Base-by-base conservation (phyloP, 768 basidiomycete genomes). In the Pleurotus citrinopileatus region DNA sequence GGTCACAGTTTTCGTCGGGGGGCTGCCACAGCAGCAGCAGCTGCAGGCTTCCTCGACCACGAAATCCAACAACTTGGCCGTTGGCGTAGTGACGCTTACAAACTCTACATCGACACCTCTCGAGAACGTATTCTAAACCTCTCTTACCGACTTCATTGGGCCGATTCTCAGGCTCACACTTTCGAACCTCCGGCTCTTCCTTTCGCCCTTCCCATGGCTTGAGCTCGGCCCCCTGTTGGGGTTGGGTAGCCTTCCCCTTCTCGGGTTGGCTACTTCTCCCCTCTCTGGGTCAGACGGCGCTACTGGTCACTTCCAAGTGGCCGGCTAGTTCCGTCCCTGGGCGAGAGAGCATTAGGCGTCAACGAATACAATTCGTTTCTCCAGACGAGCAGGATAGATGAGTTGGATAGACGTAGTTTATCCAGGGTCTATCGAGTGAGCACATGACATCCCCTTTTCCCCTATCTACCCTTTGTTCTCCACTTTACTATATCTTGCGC, bases 11-110 rank as follows among this genome's bases (percentile, higher is more conserved):
- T 70, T 54, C 54, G 61, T 9, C 54, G 62, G 1, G 63, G 65
- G 2, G 65, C 64, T 0, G 71, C 71, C 1, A 56, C 69, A 4
- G 58, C 67, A 3, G 71, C 72, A 1, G 62, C 63, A 1, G 53
- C 60, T 0, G 70, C 58, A 0, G 69, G 71, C 0, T 68, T 61
- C 52, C 52, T 61, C 1, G 69, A 71, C 29, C 61, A 67, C 27
- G 66, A 74, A 50, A 72, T 73, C 22, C 70, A 74, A 58, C 65
- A 68, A 7, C 61, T 73, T 1, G 69, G 72, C 7, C 65, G 66
- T 12, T 72, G 73, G 72, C 57, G 62, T 4, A 71, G 70, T 52
- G 65, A 73, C 44, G 62, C 67, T 10, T 73, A 72, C 65, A 70
- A 70, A 44, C 64, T 73, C 10, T 74, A 74, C 60, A 63, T 73